Evolutionary conservation across 78 protist species (phyloP).

Genomic region (Dictyostelium firmibasis): DNA sequence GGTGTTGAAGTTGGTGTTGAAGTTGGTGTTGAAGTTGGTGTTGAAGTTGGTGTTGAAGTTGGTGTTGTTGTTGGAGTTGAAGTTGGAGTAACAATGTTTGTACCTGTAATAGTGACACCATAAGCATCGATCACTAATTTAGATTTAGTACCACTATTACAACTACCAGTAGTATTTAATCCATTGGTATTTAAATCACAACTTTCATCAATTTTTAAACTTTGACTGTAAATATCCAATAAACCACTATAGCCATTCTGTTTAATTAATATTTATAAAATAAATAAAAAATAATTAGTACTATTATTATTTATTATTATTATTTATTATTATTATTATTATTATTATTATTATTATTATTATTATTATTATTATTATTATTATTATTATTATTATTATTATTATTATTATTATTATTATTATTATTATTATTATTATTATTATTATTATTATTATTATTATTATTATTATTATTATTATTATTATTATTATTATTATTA

Average conservation of each 20-base stretch:
- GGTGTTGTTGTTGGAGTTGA: neutral
- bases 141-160: neutral
- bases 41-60: neutral
- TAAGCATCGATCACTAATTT: neutral
- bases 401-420: no score
- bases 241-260: neutral
- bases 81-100: neutral
- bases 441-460: no score
- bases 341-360: neutral
- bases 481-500: no score
- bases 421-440: no score
- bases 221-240: neutral
- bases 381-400: no score
- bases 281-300: neutral
- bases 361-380: no score
- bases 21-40: slow-evolving; percentile 8
- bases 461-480: no score
- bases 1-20: slow-evolving; percentile 7
- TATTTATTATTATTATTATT: neutral
- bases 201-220: neutral
- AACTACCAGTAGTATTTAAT: neutral
- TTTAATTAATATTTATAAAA: no score
- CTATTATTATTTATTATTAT: neutral
- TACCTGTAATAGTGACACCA: neutral
- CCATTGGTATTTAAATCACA: neutral